These are phyloP conservation scores for Acer campestre DNA, from an alignment of 345 rosid genomes.

Conservation along the genomic window DNA sequence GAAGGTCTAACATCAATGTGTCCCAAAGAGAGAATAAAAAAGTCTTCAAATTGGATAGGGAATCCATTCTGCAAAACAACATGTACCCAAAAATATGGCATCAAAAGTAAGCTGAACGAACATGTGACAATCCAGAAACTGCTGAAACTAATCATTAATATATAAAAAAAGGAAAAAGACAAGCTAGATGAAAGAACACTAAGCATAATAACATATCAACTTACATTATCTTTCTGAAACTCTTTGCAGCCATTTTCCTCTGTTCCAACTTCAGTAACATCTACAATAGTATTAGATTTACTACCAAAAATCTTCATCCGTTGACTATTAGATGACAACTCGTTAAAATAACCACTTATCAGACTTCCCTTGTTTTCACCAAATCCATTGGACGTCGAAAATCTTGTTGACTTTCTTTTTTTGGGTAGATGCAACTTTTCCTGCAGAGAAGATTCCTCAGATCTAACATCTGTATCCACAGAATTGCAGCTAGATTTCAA, in stretches of 20 bases:
- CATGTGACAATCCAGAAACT: slow-evolving; percentile 2
- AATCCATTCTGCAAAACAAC: slow-evolving; percentile 66
- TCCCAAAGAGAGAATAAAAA: slow-evolving; percentile 85
- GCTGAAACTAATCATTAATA: neutral
- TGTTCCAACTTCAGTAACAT: slow-evolving; percentile 43
- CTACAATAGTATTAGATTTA: slow-evolving; percentile 31
- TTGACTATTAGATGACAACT: slow-evolving; percentile 45
- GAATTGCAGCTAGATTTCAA: slow-evolving; percentile 48
- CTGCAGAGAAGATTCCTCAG: slow-evolving; percentile 51
- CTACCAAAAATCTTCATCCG: slow-evolving; percentile 33
- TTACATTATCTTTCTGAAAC: slow-evolving; percentile 54
- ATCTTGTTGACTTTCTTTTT: slow-evolving; percentile 61
- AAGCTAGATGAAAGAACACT: neutral
- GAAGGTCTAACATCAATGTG: slow-evolving; percentile 71
- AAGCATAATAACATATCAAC: slow-evolving; percentile 25
- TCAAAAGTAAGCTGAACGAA: slow-evolving; percentile 15
- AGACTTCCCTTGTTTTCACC: slow-evolving; percentile 53
- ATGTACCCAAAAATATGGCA: slow-evolving; percentile 25
- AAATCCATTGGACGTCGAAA: slow-evolving; percentile 48
- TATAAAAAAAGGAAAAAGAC: slow-evolving; percentile 1
- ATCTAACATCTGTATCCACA: slow-evolving; percentile 47
- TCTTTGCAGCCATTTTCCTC: slow-evolving; percentile 38
- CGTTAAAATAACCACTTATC: slow-evolving; percentile 42
- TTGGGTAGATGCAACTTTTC: slow-evolving; percentile 54
- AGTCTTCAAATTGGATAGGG: slow-evolving; percentile 92